Percentiles rank a stretch among this genome's conserved stretches.
These are phyloP conservation scores for Hamigera avellanea DNA, from an alignment of 495 filamentous ascomycete genomes.

Conservation along the genomic window DNA sequence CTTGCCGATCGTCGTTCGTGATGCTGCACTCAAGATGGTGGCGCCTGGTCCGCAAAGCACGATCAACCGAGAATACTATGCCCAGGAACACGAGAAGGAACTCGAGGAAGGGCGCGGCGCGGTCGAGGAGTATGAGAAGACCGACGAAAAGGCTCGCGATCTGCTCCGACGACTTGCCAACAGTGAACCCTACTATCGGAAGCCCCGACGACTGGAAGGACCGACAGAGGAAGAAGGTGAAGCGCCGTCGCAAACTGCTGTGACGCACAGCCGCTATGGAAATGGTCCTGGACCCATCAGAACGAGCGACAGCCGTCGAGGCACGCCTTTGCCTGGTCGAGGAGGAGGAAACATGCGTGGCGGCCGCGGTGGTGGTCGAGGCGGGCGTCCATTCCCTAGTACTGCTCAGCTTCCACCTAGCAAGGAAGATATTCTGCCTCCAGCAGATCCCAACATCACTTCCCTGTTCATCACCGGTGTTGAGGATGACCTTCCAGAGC, in stretches of 20 bases:
- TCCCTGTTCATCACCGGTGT: constrained; percentile 91
- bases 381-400: constrained; percentile 52
- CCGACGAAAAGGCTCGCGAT: constrained; percentile 90
- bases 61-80: constrained; percentile 94
- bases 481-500: constrained; percentile 90
- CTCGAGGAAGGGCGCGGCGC: constrained; percentile 80
- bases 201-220: constrained; percentile 56
- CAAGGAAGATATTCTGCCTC: constrained; percentile 73
- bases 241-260: constrained; percentile 12
- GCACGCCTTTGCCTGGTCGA: constrained; percentile 26
- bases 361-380: constrained; percentile 38
- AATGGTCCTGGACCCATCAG: constrained; percentile 52
- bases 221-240: constrained; percentile 29
- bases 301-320: constrained; percentile 40
- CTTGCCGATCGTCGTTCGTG: constrained; percentile 81
- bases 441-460: constrained; percentile 69
- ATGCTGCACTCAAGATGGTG: constrained; percentile 96
- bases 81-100: constrained; percentile 90
- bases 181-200: constrained; percentile 90
- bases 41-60: constrained; percentile 81
- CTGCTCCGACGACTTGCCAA: constrained; percentile 73
- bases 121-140: constrained; percentile 87
- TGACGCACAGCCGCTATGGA: constrained; percentile 32
- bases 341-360: constrained; percentile 31
- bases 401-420: constrained; percentile 66